Conservation (phyloP, 139 green algal genomes). For the Marvania coccoides region DNA sequence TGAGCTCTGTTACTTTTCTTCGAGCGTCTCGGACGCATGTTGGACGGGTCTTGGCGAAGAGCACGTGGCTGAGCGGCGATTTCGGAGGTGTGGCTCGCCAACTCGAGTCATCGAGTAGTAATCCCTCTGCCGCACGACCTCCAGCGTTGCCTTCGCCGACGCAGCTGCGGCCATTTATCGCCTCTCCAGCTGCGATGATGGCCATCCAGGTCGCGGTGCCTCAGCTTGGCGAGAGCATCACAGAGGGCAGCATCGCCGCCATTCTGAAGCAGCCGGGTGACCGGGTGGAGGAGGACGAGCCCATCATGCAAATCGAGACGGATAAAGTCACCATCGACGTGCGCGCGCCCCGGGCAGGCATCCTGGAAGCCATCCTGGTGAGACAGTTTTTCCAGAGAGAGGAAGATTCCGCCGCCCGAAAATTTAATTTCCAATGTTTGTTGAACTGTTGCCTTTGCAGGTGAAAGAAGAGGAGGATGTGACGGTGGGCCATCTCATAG, state of each 20-base stretch:
- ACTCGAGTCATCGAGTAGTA: neutral
- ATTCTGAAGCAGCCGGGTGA: slow-evolving; percentile 24
- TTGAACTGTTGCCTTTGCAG: neutral
- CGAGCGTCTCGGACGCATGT: neutral
- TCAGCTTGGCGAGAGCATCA: slow-evolving; percentile 30
- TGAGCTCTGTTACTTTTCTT: neutral
- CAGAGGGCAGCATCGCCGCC: slow-evolving; percentile 18
- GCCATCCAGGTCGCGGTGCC: slow-evolving; percentile 25
- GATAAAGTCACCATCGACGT: slow-evolving; percentile 42
- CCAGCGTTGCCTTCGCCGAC: neutral
- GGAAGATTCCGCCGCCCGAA: too few species aligned
- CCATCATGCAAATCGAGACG: slow-evolving; percentile 31
- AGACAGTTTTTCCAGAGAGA: too few species aligned
- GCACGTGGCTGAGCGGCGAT: neutral
- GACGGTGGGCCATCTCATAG: slow-evolving; percentile 21
- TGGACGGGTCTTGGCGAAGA: neutral
- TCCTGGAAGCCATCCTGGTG: slow-evolving; percentile 32
- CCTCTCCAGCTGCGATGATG: neutral
- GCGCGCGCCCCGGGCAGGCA: slow-evolving; percentile 23
- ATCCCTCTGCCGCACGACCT: neutral
- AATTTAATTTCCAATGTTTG: neutral
- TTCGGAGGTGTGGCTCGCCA: neutral
- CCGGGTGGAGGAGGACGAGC: slow-evolving; percentile 28
- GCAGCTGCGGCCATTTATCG: neutral
- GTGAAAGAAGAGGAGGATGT: slow-evolving; percentile 26